These are phyloP conservation scores for Plantago rigida DNA, from an alignment of 305 asterid species.

Conservation along the genomic window DNA sequence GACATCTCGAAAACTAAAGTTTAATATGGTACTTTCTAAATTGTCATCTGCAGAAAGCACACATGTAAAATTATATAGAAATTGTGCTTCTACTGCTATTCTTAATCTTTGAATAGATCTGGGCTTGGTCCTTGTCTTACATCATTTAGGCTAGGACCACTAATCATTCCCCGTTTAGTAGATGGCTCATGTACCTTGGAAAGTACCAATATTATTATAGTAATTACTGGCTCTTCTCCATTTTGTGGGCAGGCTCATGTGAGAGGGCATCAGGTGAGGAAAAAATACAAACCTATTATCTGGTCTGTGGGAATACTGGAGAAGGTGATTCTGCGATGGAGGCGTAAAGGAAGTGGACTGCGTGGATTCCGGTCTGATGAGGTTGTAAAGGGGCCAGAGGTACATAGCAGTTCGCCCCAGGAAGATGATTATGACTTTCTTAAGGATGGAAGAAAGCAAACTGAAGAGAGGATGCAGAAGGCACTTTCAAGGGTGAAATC, in stretches of 20 bases:
- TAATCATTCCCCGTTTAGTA: neutral
- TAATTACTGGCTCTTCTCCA: slow-evolving; percentile 24
- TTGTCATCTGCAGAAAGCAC: neutral
- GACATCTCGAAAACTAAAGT: neutral
- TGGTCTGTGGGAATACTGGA: slow-evolving; percentile 87
- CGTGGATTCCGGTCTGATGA: slow-evolving; percentile 62
- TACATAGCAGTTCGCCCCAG: slow-evolving; percentile 25
- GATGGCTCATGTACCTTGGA: neutral
- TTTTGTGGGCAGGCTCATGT: slow-evolving; percentile 63
- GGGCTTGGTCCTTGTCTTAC: neutral
- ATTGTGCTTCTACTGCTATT: neutral
- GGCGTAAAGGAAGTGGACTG: slow-evolving; percentile 77
- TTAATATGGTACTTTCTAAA: neutral
- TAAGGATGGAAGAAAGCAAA: slow-evolving; percentile 77
- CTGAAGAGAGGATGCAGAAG: slow-evolving; percentile 77
- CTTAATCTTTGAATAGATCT: neutral
- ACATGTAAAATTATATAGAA: neutral
- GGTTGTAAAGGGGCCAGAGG: slow-evolving; percentile 32
- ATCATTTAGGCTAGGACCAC: neutral
- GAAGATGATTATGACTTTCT: slow-evolving; percentile 77
- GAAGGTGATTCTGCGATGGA: slow-evolving; percentile 83
- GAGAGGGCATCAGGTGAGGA: slow-evolving; percentile 93
- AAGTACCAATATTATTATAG: neutral
- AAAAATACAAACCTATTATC: slow-evolving; percentile 57
- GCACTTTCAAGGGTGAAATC: slow-evolving; percentile 88